Evolutionary conservation across 1,284 basidiomycete genomes (phyloP).

Genomic region (Sphagnurus paluster): DNA sequence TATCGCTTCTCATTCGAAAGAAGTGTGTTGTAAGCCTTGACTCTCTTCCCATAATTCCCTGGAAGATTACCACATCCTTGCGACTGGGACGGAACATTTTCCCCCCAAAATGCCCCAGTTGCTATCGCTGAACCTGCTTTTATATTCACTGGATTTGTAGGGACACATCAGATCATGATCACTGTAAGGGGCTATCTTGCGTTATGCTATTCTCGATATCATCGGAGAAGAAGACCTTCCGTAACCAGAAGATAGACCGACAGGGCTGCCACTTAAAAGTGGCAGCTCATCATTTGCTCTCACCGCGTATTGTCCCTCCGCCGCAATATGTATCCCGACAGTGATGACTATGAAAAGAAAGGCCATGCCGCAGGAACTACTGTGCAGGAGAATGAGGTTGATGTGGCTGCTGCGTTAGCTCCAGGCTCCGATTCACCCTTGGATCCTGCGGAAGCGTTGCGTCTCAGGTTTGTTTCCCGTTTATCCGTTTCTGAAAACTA

Average conservation of each 20-base stretch:
- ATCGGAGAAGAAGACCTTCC: constrained; percentile 11
- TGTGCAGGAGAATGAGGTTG: constrained; percentile 35
- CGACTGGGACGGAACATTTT: not conserved
- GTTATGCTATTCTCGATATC: constrained; percentile 13
- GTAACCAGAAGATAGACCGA: too few species aligned
- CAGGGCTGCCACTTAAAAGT: constrained; percentile 1
- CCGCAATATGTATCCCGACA: constrained; percentile 34
- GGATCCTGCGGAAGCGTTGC: constrained; percentile 39
- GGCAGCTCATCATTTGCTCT: not conserved
- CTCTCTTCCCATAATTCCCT: too few species aligned
- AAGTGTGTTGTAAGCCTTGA: not conserved
- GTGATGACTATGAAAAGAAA: constrained; percentile 34
- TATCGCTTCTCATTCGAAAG: too few species aligned
- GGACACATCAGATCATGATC: not conserved
- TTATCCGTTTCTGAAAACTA: not conserved
- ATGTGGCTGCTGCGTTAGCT: constrained; percentile 43
- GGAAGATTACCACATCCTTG: too few species aligned
- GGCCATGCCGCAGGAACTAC: constrained; percentile 24
- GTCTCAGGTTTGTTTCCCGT: constrained; percentile 34
- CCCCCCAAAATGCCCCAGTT: not conserved
- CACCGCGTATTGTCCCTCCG: not conserved
- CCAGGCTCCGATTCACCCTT: constrained; percentile 35
- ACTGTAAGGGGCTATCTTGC: constrained; percentile 1
- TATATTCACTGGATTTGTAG: too few species aligned
- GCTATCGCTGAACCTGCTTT: too few species aligned